These are phyloP conservation scores for Leccinum subtestaceum DNA, from an alignment of 768 basidiomycete genomes.

Conservation along the genomic window DNA sequence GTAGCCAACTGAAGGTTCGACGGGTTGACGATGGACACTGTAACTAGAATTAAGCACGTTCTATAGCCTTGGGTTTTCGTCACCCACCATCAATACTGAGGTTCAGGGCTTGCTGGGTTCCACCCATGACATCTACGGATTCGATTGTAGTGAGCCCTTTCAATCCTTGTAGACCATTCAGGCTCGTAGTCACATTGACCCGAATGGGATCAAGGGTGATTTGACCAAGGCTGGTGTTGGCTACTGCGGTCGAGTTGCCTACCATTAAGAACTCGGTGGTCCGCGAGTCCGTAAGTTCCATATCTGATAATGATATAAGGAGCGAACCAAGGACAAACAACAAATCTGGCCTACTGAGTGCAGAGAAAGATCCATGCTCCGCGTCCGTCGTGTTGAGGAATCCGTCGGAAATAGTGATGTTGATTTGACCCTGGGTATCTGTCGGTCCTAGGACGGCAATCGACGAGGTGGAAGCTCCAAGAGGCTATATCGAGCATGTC, in stretches of 20 bases:
- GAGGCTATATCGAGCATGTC: conserved; percentile 40
- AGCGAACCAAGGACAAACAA: not conserved
- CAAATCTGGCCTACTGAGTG: conserved; percentile 48
- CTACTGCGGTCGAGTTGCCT: conserved; percentile 58
- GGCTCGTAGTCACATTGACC: conserved; percentile 62
- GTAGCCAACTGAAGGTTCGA: conserved; percentile 59
- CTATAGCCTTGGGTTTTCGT: not conserved
- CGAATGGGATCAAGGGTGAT: conserved; percentile 70
- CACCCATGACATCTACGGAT: conserved; percentile 64
- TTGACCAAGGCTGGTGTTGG: conserved; percentile 59
- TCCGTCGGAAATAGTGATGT: conserved; percentile 59
- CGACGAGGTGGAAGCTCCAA: conserved; percentile 61
- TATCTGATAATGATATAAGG: conserved; percentile 38
- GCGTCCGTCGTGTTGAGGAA: conserved; percentile 45
- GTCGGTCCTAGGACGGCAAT: conserved; percentile 50
- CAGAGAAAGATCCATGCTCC: conserved; percentile 50
- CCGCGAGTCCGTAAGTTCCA: conserved; percentile 50
- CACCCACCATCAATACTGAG: conserved; percentile 55
- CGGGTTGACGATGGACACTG: conserved; percentile 65
- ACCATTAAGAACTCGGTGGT: conserved; percentile 53
- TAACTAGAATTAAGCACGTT: not conserved
- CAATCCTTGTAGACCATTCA: conserved; percentile 61
- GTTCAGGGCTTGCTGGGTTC: conserved; percentile 54
- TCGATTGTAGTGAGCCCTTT: conserved; percentile 54
- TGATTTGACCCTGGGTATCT: conserved; percentile 60